Conservation (phyloP, 2,329 filamentous ascomycete species). For the Trichoderma oligosporum region DNA sequence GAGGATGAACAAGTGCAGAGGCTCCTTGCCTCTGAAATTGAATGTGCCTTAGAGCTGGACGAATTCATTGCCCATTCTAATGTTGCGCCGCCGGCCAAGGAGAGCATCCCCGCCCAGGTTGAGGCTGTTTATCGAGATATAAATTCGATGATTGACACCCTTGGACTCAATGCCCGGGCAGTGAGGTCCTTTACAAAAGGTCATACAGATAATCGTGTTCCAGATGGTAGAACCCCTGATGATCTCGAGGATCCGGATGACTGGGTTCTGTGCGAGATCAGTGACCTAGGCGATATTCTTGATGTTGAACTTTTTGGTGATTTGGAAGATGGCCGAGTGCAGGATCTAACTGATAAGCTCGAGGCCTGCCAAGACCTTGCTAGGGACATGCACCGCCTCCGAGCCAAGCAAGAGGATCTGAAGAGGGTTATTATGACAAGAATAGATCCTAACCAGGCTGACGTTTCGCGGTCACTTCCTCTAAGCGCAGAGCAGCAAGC, state of each 20-base stretch:
- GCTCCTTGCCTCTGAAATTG: constrained; percentile 56
- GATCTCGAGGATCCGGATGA: constrained; percentile 66
- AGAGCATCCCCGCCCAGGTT: constrained; percentile 59
- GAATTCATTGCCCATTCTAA: constrained; percentile 64
- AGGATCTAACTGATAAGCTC: constrained; percentile 65
- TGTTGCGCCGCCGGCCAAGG: constrained; percentile 48
- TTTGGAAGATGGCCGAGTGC: constrained; percentile 65
- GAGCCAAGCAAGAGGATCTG: constrained; percentile 73
- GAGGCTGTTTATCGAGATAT: constrained; percentile 73
- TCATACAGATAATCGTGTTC: constrained; percentile 54
- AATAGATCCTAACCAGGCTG: constrained; percentile 62
- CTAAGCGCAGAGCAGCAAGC: constrained; percentile 80
- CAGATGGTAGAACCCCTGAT: constrained; percentile 55
- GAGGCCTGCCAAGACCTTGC: constrained; percentile 63
- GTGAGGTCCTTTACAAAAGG: constrained; percentile 64
- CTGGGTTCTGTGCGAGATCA: constrained; percentile 74
- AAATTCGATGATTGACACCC: constrained; percentile 89
- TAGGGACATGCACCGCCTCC: constrained; percentile 67
- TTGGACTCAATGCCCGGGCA: constrained; percentile 76
- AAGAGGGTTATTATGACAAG: constrained; percentile 68
- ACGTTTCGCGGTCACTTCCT: constrained; percentile 64
- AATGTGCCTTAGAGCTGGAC: constrained; percentile 60
- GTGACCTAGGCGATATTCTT: constrained; percentile 62
- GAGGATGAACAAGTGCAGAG: constrained; percentile 66
- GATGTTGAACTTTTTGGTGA: constrained; percentile 60